Base-by-base conservation (phyloP, 805 yeast species). In the Kazachstania kunashirensis region DNA sequence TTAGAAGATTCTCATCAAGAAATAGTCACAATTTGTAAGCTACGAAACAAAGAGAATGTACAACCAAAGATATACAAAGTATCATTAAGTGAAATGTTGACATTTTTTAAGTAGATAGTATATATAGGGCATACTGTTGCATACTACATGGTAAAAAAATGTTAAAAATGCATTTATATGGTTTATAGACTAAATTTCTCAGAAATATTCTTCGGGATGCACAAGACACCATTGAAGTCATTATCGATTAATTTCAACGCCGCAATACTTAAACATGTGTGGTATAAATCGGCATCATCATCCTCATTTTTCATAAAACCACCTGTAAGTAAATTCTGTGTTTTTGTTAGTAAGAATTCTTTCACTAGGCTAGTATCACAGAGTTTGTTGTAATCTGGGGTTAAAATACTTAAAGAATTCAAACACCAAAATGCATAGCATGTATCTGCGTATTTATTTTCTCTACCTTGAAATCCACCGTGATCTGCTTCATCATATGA, bases 391-490 rank as follows among this genome's bases (percentile, higher is more conserved):
- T 45, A 48, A 5, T 46, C 42, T 0, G 45, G 38, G 1, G 53
- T 55, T 17, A 84, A 47, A 11, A 79, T 46, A 1, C 52, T 47
- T 42, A 84, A 60, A 4, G 84, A 64, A 2, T 74, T 88, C 12
- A 75, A 49, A 31, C 75, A 71, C 96, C 96, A 86, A 68, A 85
- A 86, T 6, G 80, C 72, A 52, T 86, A 86, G 61, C 96, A 86
- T 0, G 94, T 80, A 57, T 86, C 96, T 3, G 81, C 81, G 39
- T 67, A 70, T 55, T 86, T 86, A 55, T 84, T 84, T n/a, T 73
- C 76, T 32, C 96, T 66, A 1, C 96, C 96, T 55, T 85, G 84
- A 53, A 83, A 77, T 0, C 89, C 89, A 2, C 96, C 96, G 36
- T 60, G 59, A 50, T 80, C 89, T 2, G 53, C 59, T 0, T 34